Percentiles rank a stretch among this genome's conserved stretches.
These are phyloP conservation scores for Chrysoporthe deuterocubensis DNA, from an alignment of 2,329 filamentous ascomycete species.

Conservation along the genomic window DNA sequence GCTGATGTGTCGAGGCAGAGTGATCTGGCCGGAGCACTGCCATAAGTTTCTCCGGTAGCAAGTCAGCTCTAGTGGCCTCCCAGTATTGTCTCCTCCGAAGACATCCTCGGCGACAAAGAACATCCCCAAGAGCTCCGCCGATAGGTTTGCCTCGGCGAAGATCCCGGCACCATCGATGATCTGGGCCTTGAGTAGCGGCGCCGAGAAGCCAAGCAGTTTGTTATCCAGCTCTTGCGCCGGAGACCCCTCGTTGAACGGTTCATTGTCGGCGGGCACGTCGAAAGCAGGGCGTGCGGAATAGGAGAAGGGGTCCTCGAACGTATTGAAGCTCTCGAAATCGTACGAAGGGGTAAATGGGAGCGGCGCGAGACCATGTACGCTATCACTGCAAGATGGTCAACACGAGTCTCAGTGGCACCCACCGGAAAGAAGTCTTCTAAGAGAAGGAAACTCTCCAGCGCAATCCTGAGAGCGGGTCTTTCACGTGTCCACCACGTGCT, in stretches of 20 bases:
- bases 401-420: background rate
- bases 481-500: conserved; percentile 6
- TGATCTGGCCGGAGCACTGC: conserved; percentile 89
- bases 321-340: conserved; percentile 64
- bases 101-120: conserved; percentile 86
- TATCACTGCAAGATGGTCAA: conserved; percentile 40
- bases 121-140: conserved; percentile 83
- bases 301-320: conserved; percentile 69
- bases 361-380: conserved; percentile 48
- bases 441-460: background rate
- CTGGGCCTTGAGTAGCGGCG: conserved; percentile 62
- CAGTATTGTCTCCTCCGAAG: conserved; percentile 63
- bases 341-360: conserved; percentile 62
- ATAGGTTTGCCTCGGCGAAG: conserved; percentile 67
- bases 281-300: conserved; percentile 57
- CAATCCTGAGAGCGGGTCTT: background rate
- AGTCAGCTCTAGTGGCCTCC: conserved; percentile 77
- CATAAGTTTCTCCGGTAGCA: conserved; percentile 95
- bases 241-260: conserved; percentile 44
- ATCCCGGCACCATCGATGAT: conserved; percentile 70
- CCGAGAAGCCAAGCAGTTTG: conserved; percentile 76
- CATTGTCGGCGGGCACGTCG: conserved; percentile 39
- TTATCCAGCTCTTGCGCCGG: conserved; percentile 64
- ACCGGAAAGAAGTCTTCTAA: background rate
- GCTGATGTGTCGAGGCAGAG: conserved; percentile 72